Base-by-base conservation (phyloP, 2,329 filamentous ascomycete species). In the Nemania serpens region DNA sequence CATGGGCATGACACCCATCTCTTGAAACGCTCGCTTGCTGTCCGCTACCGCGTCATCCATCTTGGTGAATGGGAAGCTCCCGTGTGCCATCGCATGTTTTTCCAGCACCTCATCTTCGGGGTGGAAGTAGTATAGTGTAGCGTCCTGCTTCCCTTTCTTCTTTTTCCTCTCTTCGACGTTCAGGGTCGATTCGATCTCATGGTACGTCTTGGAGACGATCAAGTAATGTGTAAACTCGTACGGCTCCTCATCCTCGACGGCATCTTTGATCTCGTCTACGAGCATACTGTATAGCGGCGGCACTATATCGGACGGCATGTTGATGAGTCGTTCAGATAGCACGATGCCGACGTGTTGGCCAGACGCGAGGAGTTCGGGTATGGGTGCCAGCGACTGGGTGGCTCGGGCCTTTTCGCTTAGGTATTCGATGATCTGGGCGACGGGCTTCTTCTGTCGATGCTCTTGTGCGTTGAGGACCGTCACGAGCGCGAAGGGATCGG, bases 211-310 rank as follows among this genome's bases (percentile, higher is more conserved):
- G 39, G 92, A 96, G 47, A 97, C 75, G 48, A 99, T 85, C 54
- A 99, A 82, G 77, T 97, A 99, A 77, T 98, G 93, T 29, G 91
- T 88, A 77, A 99, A 99, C 57, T 88, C 83, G 76, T 97, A 98
- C 0, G 93, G 93, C 77, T 98, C 93, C 72, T 91, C 89, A 73
- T 97, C 93, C 74, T 96, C 88, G 2, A 97, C 80, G 1, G 95
- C 95, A 73, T 89, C 93, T 71, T 89, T 83, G 52, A 99, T 88
- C 82, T 99, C 95, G 73, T 98, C 93, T 50, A 91, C 81, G 52
- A 99, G 85, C 92, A 97, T 97, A 52, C 84, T 87, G 83, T 97
- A 98, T 86, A 98, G 90, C 3, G 95, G 94, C 33, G 95, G 94
- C 13, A 93, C 87, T 65, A 97, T 88, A 76, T 98, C 91, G 15